Conservation (phyloP, 441 rosid genomes). For the Erysimum cheiri region DNA sequence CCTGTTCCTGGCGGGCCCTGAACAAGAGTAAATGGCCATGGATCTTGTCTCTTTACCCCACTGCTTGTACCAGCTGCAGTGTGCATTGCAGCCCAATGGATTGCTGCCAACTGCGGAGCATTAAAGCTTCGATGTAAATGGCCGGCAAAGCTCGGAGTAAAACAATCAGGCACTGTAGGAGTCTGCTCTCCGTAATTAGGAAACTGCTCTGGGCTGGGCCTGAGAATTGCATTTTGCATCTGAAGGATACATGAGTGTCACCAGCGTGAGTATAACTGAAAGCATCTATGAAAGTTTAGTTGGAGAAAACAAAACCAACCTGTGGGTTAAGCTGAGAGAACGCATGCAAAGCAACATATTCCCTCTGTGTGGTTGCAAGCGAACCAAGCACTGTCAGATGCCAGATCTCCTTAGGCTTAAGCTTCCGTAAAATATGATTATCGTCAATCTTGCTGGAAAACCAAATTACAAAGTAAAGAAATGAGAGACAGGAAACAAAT, state of each 20-base stretch:
- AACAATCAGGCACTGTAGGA: slow-evolving; percentile 96
- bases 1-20: slow-evolving; percentile 99
- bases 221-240: slow-evolving; percentile 99
- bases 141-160: slow-evolving; percentile 81
- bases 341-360: slow-evolving; percentile 97
- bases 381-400: slow-evolving; percentile 94
- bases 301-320: slow-evolving; percentile 53
- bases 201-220: slow-evolving; percentile 92
- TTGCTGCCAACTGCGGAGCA: slow-evolving; percentile 92
- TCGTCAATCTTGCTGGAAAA: slow-evolving; percentile 74
- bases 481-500: slow-evolving; percentile 1
- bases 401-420: slow-evolving; percentile 85
- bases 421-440: slow-evolving; percentile 86
- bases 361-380: slow-evolving; percentile 98
- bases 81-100: slow-evolving; percentile 99
- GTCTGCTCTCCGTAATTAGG: slow-evolving; percentile 93
- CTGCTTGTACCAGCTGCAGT: slow-evolving; percentile 99
- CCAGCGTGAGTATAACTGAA: slow-evolving; percentile 34
- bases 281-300: slow-evolving; percentile 6
- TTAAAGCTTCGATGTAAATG: slow-evolving; percentile 87
- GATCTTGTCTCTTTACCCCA: slow-evolving; percentile 86
- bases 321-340: slow-evolving; percentile 92
- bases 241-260: slow-evolving; percentile 40
- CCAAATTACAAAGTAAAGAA: slow-evolving; percentile 28
- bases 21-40: slow-evolving; percentile 99